Conservation (phyloP, 2,329 filamentous ascomycete species). For the Botryosphaeria dothidea region DNA sequence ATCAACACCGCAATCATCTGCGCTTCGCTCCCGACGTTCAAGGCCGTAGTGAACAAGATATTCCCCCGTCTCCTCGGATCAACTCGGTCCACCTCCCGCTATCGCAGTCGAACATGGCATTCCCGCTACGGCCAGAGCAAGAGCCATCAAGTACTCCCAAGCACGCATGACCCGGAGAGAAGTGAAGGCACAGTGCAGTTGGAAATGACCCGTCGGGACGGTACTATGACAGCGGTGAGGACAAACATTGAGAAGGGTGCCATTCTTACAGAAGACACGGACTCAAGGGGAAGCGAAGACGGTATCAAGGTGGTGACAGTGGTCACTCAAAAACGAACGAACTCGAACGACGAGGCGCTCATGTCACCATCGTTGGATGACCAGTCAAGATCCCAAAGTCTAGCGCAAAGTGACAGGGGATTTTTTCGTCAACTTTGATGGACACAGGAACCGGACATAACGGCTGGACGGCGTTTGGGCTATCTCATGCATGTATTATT, state of each 20-base stretch:
- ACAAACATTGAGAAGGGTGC: slow-evolving; percentile 1
- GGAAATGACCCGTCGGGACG: not conserved
- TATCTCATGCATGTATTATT: not conserved
- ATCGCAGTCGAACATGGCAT: slow-evolving; percentile 5
- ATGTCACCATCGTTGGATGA: not conserved
- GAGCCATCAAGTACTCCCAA: not conserved
- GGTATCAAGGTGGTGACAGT: slow-evolving; percentile 12
- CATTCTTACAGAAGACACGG: not conserved
- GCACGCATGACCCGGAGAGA: not conserved
- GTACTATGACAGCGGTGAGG: not conserved
- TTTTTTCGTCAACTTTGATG: not conserved
- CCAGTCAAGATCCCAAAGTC: not conserved
- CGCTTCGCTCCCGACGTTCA: slow-evolving; percentile 29
- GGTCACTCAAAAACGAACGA: not conserved
- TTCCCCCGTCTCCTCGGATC: not conserved
- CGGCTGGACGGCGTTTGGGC: not conserved
- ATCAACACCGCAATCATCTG: slow-evolving; percentile 34
- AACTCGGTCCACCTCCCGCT: not conserved
- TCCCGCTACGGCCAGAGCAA: not conserved
- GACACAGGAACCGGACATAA: not conserved
- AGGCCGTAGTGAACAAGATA: not conserved
- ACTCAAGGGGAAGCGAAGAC: not conserved
- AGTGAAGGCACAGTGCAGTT: not conserved
- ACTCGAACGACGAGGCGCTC: not conserved
- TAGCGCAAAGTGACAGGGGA: not conserved